Conservation (phyloP, 176 grass and related monocot species). For the Avena sativa region DNA sequence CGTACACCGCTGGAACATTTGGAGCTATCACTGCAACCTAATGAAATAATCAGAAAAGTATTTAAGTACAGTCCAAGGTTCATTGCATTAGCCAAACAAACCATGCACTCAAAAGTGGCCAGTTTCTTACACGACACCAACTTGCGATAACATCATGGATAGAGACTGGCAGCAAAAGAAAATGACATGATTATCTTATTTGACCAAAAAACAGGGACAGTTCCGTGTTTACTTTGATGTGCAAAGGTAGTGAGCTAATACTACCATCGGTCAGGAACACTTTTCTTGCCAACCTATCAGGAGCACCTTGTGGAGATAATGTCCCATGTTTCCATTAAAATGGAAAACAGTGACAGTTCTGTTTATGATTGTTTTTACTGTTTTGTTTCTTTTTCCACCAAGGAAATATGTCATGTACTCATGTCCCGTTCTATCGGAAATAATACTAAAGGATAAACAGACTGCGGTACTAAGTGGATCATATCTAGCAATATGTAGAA, state of each 20-base stretch:
- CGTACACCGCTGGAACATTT: constrained; percentile 84
- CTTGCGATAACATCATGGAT: not conserved
- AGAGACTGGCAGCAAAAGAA: not conserved
- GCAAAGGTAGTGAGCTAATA: not conserved
- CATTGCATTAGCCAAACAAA: not conserved
- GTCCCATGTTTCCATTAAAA: not conserved
- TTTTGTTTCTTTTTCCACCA: not conserved
- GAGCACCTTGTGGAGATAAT: not conserved
- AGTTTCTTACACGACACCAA: not conserved
- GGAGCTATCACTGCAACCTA: constrained; percentile 93
- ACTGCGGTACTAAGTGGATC: not conserved
- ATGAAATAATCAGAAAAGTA: constrained; percentile 1
- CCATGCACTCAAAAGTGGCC: not conserved
- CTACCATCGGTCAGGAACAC: not conserved
- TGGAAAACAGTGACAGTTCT: not conserved
- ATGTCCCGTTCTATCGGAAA: too few species aligned
- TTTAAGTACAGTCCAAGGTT: constrained; percentile 1
- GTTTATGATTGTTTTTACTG: not conserved
- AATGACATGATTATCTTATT: constrained; percentile 37
- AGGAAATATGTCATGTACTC: not conserved
- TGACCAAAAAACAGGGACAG: constrained; percentile 41
- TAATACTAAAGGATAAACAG: not conserved
- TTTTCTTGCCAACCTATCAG: not conserved
- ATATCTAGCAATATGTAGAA: not conserved
- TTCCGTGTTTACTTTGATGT: constrained; percentile 39